Conservation (phyloP, 495 filamentous ascomycete genomes). For the Glonium stellatum region DNA sequence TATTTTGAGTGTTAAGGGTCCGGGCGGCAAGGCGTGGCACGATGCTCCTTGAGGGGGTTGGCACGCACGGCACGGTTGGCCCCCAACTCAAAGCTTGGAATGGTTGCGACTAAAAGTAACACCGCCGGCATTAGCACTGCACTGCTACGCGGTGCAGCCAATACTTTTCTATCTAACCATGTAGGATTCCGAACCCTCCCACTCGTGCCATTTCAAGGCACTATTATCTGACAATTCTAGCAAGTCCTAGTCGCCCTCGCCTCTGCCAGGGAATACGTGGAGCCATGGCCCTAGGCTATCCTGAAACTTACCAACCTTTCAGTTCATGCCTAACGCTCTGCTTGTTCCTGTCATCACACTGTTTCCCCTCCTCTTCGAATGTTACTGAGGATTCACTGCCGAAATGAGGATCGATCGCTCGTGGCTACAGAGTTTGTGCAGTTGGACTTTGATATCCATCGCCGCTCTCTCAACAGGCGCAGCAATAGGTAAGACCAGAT, state of each 20-base stretch:
- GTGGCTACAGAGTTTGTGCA: not conserved
- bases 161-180: not conserved
- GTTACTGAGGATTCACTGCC: not conserved
- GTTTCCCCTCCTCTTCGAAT: not conserved
- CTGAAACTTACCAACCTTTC: too few species aligned
- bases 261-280: too few species aligned
- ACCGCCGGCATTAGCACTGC: conserved; percentile 41
- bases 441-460: not conserved
- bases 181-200: not conserved
- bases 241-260: not conserved
- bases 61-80: too few species aligned
- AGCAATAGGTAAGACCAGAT: not conserved
- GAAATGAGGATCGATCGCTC: not conserved
- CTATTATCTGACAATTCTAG: not conserved
- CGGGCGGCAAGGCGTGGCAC: too few species aligned
- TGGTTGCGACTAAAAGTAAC: conserved; percentile 42
- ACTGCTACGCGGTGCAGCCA: not conserved
- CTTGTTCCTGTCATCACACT: not conserved
- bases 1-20: too few species aligned
- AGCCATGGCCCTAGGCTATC: too few species aligned
- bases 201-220: conserved; percentile 2
- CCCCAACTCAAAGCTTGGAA: too few species aligned
- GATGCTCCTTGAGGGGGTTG: too few species aligned
- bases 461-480: not conserved
- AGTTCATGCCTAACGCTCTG: not conserved